phyloP scores from a whole-genome alignment of 441 rosid genomes.

The Adansonia grandidieri region DNA sequence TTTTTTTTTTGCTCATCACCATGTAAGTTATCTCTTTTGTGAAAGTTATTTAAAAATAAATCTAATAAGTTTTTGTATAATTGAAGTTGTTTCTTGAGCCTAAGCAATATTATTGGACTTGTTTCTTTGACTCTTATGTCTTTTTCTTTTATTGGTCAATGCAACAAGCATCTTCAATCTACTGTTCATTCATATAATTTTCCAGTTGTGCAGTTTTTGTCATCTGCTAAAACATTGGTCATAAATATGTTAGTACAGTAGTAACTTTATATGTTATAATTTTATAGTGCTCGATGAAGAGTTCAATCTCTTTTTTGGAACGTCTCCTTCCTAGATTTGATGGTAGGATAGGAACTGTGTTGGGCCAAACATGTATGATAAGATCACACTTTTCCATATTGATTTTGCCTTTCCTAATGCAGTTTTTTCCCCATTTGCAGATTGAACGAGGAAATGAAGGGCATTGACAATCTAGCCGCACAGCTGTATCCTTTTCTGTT shows the following conservation, averaged over 20 bases:
- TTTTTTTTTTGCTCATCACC: neutral
- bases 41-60: slow-evolving; percentile 8
- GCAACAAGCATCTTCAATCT: neutral
- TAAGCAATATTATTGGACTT: neutral
- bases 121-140: neutral
- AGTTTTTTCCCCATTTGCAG: slow-evolving; percentile 44
- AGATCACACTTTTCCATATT: slow-evolving; percentile 5
- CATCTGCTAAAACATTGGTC: neutral
- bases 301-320: neutral
- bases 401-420: neutral
- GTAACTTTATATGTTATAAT: neutral
- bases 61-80: neutral
- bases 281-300: neutral
- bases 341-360: neutral
- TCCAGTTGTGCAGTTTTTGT: neutral
- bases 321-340: slow-evolving; percentile 7
- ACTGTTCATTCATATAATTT: neutral
- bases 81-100: neutral
- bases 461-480: slow-evolving; percentile 59
- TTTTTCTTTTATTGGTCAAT: neutral
- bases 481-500: slow-evolving; percentile 79
- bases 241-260: neutral
- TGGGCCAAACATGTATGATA: neutral
- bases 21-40: neutral
- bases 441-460: slow-evolving; percentile 90